Percentiles rank a stretch among this genome's conserved stretches.
These are phyloP conservation scores for Lepidium campestre DNA, from an alignment of 441 rosid species.

Conservation along the genomic window DNA sequence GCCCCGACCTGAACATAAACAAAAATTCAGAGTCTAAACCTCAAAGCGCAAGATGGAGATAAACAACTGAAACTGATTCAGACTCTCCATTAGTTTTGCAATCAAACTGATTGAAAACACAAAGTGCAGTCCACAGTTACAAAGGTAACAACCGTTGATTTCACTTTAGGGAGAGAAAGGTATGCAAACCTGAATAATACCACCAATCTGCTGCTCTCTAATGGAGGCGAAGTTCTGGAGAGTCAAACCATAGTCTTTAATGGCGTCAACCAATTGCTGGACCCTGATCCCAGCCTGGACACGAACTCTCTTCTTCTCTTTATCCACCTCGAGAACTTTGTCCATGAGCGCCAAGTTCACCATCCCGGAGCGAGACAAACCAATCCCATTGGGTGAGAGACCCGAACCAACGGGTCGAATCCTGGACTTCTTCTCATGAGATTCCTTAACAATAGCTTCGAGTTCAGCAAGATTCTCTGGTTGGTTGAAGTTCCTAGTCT, in stretches of 20 bases:
- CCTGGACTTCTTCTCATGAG: slow-evolving; percentile 48
- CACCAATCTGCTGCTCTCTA: slow-evolving; percentile 97
- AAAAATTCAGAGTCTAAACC: not conserved
- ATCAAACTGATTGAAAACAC: not conserved
- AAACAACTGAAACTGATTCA: not conserved
- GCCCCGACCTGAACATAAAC: slow-evolving; percentile 72
- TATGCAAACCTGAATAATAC: slow-evolving; percentile 51
- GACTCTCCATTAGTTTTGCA: not conserved
- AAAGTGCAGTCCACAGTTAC: not conserved
- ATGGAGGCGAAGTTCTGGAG: slow-evolving; percentile 93
- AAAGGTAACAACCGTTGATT: not conserved
- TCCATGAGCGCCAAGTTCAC: slow-evolving; percentile 85
- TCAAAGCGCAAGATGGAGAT: not conserved
- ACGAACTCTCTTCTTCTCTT: slow-evolving; percentile 68
- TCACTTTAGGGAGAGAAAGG: not conserved
- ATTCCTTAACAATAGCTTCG: slow-evolving; percentile 66
- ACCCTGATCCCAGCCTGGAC: slow-evolving; percentile 91
- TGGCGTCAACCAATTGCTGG: slow-evolving; percentile 77
- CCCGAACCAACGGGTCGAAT: slow-evolving; percentile 97
- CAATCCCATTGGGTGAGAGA: slow-evolving; percentile 86
- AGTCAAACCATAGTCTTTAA: slow-evolving; percentile 71
- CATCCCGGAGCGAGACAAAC: slow-evolving; percentile 83
- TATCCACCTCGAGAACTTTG: slow-evolving; percentile 73
- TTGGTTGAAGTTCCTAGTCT: slow-evolving; percentile 78
- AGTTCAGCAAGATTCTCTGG: slow-evolving; percentile 69